Percentiles rank a stretch among this genome's conserved stretches.
Conservation (phyloP, 2,329 filamentous ascomycete genomes). For the Grosmannia penicillata region DNA sequence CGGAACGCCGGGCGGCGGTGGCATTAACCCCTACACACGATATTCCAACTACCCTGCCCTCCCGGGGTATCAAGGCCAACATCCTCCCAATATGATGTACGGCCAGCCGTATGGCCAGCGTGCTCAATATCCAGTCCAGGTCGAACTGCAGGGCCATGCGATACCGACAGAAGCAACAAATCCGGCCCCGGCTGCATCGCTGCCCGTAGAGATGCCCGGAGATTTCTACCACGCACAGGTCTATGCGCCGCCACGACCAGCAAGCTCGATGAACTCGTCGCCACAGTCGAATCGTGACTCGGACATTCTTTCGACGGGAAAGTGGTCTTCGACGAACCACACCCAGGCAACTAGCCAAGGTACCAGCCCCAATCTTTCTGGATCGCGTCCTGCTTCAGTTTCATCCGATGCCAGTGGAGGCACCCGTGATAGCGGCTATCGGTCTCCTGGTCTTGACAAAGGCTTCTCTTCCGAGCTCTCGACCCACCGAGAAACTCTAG, state of each 20-base stretch:
- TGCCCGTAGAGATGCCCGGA: conserved; percentile 26
- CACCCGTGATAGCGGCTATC: conserved; percentile 16
- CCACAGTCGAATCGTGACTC: conserved; percentile 15
- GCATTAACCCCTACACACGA: too few relatives aligned
- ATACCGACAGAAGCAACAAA: conserved; percentile 7
- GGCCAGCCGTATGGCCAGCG: conserved; percentile 6
- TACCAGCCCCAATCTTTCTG: conserved; percentile 2
- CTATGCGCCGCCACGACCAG: conserved; percentile 10
- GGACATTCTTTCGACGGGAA: conserved; percentile 14
- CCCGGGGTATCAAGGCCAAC: conserved; percentile 3
- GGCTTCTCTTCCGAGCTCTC: conserved; percentile 27
- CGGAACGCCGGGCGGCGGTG: background rate
- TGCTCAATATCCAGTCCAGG: conserved; percentile 12
- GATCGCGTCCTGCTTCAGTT: conserved; percentile 21
- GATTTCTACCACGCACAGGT: conserved; percentile 28
- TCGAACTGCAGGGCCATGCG: conserved; percentile 25
- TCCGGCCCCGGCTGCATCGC: background rate
- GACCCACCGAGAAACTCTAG: conserved; percentile 30
- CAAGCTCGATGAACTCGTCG: conserved; percentile 8
- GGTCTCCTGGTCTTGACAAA: conserved; percentile 25
- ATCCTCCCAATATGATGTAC: too few relatives aligned
- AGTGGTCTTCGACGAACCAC: conserved; percentile 23
- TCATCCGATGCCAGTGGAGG: conserved; percentile 17
- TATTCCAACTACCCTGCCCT: background rate
- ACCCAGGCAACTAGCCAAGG: background rate